Base-by-base conservation (phyloP, 257 asterid genomes). In the Penstemon davidsonii region DNA sequence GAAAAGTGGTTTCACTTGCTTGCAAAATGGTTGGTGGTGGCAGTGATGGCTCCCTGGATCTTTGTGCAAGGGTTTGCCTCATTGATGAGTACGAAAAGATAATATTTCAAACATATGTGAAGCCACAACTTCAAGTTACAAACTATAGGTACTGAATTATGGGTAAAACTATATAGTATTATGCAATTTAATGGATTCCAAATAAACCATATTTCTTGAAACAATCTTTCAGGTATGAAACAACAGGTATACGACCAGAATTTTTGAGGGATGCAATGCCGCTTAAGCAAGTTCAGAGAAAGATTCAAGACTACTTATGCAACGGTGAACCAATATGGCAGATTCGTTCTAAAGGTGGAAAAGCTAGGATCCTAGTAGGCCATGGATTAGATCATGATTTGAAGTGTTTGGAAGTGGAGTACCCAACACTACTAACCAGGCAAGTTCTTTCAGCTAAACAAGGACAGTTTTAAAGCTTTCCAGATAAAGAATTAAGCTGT, bases 21-120 rank as follows among this genome's bases (percentile, higher is more conserved):
- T 89, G 98, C 81, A 92, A 86, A 77, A 92, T 89, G 96, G 97
- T 92, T 6, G 96, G 97, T 0, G 98, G 98, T n/a, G 98, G 98
- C 41, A 84, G 90, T 45, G 98, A 92, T 78, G 98, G 98, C 45
- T 80, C 96, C 52, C 70, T 88, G n/a, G 96, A 90, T 78, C 95
- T 87, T 63, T 92, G 98, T 62, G 97, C 86, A 44, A 81, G 98
- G 75, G 83, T 92, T 54, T 92, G 97, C 76, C 84, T 91, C 52
- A 43, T 80, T 60, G 97, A 90, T 69, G 97, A 92, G 76, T 11
- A 63, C 51, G 97, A 92, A 54, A 85, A 71, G 74, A 78, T 85
- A 36, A 77, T 92, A 67, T 90, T 92, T 63, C 95, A 89, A 15
- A 46, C 93, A 18, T 87, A 92, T 67, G 84, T 92, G 68, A 92